Evolutionary conservation across 352 stramenopile genomes (phyloP), one percentile per base, ranked within the genome.

Genomic region (Globisporangium solare): DNA sequence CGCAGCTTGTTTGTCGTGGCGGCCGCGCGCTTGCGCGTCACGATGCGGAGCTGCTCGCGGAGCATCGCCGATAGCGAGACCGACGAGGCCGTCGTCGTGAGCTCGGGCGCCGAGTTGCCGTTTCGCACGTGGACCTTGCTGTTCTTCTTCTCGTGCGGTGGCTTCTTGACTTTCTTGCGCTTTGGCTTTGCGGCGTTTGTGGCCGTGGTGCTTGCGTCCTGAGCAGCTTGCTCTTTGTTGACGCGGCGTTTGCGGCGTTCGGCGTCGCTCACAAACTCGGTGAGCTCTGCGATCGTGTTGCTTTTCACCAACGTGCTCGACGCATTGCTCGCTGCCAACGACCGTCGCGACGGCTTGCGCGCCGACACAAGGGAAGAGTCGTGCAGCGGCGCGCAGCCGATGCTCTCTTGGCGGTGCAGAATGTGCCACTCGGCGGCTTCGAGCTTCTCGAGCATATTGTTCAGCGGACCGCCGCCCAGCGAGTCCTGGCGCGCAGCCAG

Each of bases 401-500:
- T 61, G 43, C 66, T 83, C 6, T 67, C 61, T 7, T 65, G 60
- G 3, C 73, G 64, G 32, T 83, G 58, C 12, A 63, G 55, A 0
- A 83, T 42, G 48, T 83, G 68, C 73, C 73, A 80, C 54, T 80
- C 73, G 2, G 68, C 73, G 0, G 73, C 73, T 64, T 76, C 64
- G 13, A 83, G 71, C 14, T 71, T 68, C 49, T 76, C 48, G 22
- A 83, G 56, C 14, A 68, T 70, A 15, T 57, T 40, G 20, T 47
- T 51, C 17, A 83, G 60, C 12, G 47, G 43, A 7, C 41, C n/a
- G 2, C 76, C 65, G 10, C 52, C 41, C 11, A 61, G 41, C 13
- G 43, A 52, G 39, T 47, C 27, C 24, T 37, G 51, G 2, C 32
- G 47, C 10, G 57, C 47, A 15, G 51, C 27, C 47, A 4, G 52